Evolutionary conservation across 768 basidiomycete genomes (phyloP).

Genomic region (Rhizopogon salebrosus): DNA sequence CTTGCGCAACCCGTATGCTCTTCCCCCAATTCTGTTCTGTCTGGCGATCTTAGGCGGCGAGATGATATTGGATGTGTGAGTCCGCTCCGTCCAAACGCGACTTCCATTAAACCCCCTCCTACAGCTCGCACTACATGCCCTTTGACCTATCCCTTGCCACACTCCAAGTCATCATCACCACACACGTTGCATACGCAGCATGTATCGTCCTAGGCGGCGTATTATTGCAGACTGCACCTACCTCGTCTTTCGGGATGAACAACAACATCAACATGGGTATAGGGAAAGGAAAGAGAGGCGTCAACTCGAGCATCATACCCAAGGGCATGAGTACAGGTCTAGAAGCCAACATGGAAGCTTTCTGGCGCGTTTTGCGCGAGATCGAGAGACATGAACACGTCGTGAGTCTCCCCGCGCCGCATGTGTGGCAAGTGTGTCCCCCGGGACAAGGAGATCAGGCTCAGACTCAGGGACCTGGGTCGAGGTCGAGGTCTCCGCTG

Average conservation of each 20-base stretch:
- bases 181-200: constrained; percentile 79
- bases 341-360: constrained; percentile 72
- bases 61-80: constrained; percentile 53
- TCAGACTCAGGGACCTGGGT: background rate
- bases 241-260: constrained; percentile 6
- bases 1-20: constrained; percentile 71
- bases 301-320: background rate
- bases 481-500: background rate
- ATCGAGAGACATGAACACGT: constrained; percentile 84
- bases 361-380: constrained; percentile 81
- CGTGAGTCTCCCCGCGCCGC: constrained; percentile 76
- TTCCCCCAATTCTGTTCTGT: constrained; percentile 58
- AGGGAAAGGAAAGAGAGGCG: constrained; percentile 7
- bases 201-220: constrained; percentile 81
- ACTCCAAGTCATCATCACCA: constrained; percentile 71
- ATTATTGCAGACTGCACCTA: constrained; percentile 85
- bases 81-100: background rate
- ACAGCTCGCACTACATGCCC: constrained; percentile 51
- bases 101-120: background rate
- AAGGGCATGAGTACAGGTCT: constrained; percentile 13
- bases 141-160: constrained; percentile 87
- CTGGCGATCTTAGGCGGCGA: constrained; percentile 49
- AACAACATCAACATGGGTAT: background rate
- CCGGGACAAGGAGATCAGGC: constrained; percentile 16
- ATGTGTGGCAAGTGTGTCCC: constrained; percentile 83